Percentiles rank a stretch among this genome's conserved stretches.
phyloP scores from a whole-genome alignment of 805 yeast genomes.

The Candida corydali region DNA sequence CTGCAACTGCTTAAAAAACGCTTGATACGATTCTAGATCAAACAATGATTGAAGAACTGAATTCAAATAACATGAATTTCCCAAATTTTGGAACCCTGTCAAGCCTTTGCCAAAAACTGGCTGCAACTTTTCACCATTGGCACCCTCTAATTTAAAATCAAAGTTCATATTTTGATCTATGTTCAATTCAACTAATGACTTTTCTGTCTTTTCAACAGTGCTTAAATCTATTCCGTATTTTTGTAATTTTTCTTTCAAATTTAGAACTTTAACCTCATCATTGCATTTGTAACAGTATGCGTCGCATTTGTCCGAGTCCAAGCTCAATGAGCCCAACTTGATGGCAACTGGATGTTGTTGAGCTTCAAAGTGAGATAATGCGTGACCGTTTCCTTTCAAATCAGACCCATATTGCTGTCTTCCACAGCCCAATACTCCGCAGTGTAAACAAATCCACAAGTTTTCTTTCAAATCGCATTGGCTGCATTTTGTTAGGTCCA shows the following conservation, averaged over 20 bases:
- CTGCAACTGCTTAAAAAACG: slow-evolving; percentile 33
- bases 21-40: slow-evolving; percentile 33
- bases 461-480: slow-evolving; percentile 68
- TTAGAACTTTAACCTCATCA: slow-evolving; percentile 81
- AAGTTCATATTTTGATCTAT: slow-evolving; percentile 89
- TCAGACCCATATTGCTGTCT: slow-evolving; percentile 90
- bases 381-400: slow-evolving; percentile 88
- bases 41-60: slow-evolving; percentile 75
- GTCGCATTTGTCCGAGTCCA: slow-evolving; percentile 64
- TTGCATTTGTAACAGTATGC: slow-evolving; percentile 85
- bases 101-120: slow-evolving; percentile 73
- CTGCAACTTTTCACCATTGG: slow-evolving; percentile 57
- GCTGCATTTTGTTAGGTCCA: slow-evolving; percentile 43
- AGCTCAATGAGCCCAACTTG: slow-evolving; percentile 82
- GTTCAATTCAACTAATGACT: slow-evolving; percentile 82
- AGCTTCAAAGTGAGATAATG: slow-evolving; percentile 61
- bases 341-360: slow-evolving; percentile 77
- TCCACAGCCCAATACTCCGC: slow-evolving; percentile 95
- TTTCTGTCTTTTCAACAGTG: slow-evolving; percentile 68
- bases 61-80: slow-evolving; percentile 88
- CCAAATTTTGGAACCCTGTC: slow-evolving; percentile 85
- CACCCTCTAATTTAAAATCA: slow-evolving; percentile 81
- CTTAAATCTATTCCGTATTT: slow-evolving; percentile 66
- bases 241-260: slow-evolving; percentile 42
- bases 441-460: slow-evolving; percentile 86